Conservation (phyloP, 495 filamentous ascomycete species). For the Pyrenopolyporus hunteri region DNA sequence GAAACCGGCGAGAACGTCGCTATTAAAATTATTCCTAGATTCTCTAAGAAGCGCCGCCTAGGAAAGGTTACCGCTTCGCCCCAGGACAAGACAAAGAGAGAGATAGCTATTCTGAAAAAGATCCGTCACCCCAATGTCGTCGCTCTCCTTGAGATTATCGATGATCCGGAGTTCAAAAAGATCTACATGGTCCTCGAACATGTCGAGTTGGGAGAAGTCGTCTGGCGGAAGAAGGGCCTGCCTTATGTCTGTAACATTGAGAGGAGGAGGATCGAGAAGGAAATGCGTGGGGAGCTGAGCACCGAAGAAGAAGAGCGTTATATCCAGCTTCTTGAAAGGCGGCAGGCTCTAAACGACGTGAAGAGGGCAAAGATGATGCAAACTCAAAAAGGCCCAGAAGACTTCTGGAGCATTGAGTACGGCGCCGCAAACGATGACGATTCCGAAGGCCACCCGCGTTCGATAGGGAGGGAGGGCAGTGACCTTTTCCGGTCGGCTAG, state of each 20-base stretch:
- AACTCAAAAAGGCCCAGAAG: slow-evolving; percentile 52
- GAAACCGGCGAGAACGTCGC: slow-evolving; percentile 82
- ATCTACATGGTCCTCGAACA: slow-evolving; percentile 97
- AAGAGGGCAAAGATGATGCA: slow-evolving; percentile 55
- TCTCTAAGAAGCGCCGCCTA: slow-evolving; percentile 88
- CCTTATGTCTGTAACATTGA: slow-evolving; percentile 82
- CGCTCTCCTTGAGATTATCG: slow-evolving; percentile 93
- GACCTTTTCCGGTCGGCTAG: slow-evolving; percentile 24
- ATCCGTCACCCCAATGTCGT: slow-evolving; percentile 95
- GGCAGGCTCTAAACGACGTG: slow-evolving; percentile 62
- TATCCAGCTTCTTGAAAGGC: slow-evolving; percentile 60
- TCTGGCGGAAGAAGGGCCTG: slow-evolving; percentile 85
- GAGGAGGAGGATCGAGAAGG: slow-evolving; percentile 75
- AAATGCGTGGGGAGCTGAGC: slow-evolving; percentile 64
- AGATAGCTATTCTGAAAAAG: slow-evolving; percentile 98
- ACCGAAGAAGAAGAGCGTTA: slow-evolving; percentile 70
- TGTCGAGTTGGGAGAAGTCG: slow-evolving; percentile 89
- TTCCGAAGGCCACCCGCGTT: slow-evolving; percentile 46
- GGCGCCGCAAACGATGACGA: slow-evolving; percentile 70
- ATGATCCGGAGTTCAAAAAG: slow-evolving; percentile 93
- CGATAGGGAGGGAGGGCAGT: slow-evolving; percentile 44
- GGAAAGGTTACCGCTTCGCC: slow-evolving; percentile 70
- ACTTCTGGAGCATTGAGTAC: slow-evolving; percentile 82
- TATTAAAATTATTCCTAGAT: slow-evolving; percentile 98
- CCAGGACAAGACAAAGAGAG: slow-evolving; percentile 93